Base-by-base conservation (phyloP, 73 alveolate species). In the Breviolum minutum region DNA sequence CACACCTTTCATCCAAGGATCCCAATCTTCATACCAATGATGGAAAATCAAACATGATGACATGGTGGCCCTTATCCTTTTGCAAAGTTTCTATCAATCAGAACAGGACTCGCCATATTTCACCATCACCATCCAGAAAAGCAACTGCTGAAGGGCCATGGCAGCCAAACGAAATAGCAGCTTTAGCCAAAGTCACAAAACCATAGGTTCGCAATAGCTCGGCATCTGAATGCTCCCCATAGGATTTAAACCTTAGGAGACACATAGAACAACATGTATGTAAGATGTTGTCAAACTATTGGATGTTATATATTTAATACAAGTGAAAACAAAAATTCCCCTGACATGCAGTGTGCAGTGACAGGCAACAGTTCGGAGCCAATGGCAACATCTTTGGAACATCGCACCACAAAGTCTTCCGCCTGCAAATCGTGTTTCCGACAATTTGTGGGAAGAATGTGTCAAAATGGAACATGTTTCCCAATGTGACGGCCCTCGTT, bases 171-270 rank as follows among this genome's bases (percentile, higher is more conserved):
- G 83, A 13, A 73, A 20, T 62, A 40, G 54, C 54, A 40, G 54
- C 54, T 40, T 40, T 40, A 40, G 54, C 63, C 86, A 9, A 60
- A 73, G 97, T 17, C 29, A 16, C 98, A 27, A 92, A 92, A 90
- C 98, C 98, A 68, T 92, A 92, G n/a, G 98, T 92, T 16, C 98
- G 98, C 98, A 92, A 81, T 48, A 92, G 98, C 98, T 92, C 98
- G 19, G 98, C 98, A 26, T 73, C 91, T 2, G 98, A 92, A 40
- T 92, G 98, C 48, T 73, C 91, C 29, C 98, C 98, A 27, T 92
- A 92, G 48, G 98, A 92, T 81, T 92, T 92, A 26, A 92, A 74
- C 90, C 98, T 92, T 63, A 40, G 24, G 63, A 6, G 16, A 26
- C 86, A 30, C 30, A 63, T 69, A n/a, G 13, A 26, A 27, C 11